Conservation (phyloP, 495 filamentous ascomycete species). For the Lasiosphaeria hispida region DNA sequence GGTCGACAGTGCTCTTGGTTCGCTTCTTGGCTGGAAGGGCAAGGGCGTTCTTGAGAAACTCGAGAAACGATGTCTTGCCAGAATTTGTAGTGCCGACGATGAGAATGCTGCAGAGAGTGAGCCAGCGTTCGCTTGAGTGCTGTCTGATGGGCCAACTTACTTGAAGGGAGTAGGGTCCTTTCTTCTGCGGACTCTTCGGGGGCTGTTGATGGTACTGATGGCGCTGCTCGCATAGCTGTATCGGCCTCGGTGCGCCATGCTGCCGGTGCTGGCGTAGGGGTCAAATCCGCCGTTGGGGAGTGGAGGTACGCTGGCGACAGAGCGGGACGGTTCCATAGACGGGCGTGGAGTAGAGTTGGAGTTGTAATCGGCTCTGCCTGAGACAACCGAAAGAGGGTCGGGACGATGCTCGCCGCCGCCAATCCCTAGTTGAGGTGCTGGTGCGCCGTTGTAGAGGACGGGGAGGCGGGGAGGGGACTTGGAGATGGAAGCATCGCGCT, state of each 20-base stretch:
- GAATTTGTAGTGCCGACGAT: constrained; percentile 85
- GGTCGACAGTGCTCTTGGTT: constrained; percentile 46
- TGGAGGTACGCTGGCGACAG: constrained; percentile 37
- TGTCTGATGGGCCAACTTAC: constrained; percentile 53
- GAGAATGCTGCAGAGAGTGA: constrained; percentile 62
- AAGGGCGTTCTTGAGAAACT: constrained; percentile 85
- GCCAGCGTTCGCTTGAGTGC: not conserved
- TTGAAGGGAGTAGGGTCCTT: constrained; percentile 98
- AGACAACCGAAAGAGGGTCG: constrained; percentile 63
- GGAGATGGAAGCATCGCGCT: constrained; percentile 65
- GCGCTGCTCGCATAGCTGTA: constrained; percentile 96
- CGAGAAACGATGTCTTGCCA: constrained; percentile 95
- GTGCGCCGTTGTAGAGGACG: constrained; percentile 59
- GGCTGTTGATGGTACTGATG: constrained; percentile 89
- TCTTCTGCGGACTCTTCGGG: constrained; percentile 84
- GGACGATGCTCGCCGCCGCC: constrained; percentile 69
- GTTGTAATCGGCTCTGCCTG: constrained; percentile 47
- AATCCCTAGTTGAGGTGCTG: constrained; percentile 58
- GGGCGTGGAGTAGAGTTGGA: constrained; percentile 40
- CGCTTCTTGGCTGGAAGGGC: constrained; percentile 77
- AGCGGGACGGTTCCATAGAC: constrained; percentile 44
- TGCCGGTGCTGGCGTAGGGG: constrained; percentile 79
- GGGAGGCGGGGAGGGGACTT: constrained; percentile 78
- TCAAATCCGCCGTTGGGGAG: constrained; percentile 61
- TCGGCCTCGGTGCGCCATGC: constrained; percentile 95